These are phyloP conservation scores for Trametes cingulata DNA, from an alignment of 768 basidiomycete species.

Conservation along the genomic window DNA sequence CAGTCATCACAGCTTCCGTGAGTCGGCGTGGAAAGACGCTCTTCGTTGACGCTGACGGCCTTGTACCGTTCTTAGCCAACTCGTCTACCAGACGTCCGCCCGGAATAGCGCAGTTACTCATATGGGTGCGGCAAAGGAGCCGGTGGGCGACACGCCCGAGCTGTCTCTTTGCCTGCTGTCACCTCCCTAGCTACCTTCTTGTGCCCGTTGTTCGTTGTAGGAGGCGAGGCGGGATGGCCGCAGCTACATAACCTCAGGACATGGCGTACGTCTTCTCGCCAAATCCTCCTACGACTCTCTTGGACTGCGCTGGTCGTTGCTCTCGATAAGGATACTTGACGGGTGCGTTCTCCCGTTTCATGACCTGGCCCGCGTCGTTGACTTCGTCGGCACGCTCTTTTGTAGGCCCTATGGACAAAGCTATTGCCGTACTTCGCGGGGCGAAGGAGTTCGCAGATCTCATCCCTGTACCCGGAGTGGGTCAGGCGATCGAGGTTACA, in stretches of 20 bases:
- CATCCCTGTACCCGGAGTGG: neutral
- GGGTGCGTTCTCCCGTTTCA: too few species aligned
- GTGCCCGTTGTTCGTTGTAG: neutral
- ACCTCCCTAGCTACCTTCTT: conserved; percentile 7
- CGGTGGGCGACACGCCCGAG: neutral
- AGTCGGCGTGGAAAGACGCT: neutral
- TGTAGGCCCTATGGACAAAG: neutral
- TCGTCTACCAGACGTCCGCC: neutral
- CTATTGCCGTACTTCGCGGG: neutral
- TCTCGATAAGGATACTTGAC: too few species aligned
- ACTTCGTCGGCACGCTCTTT: too few species aligned
- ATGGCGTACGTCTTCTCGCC: neutral
- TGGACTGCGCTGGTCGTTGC: too few species aligned
- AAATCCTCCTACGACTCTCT: neutral
- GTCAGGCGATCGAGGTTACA: neutral
- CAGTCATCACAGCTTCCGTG: too few species aligned
- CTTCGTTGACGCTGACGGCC: neutral
- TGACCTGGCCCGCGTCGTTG: too few species aligned
- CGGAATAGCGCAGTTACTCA: neutral
- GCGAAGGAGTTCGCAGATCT: neutral
- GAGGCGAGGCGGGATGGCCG: neutral
- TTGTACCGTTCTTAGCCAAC: neutral
- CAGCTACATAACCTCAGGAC: neutral
- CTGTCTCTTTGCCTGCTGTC: neutral
- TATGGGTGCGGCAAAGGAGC: neutral